Evolutionary conservation across 257 asterid genomes (phyloP).

Genomic region (Dorcoceras hygrometricum): DNA sequence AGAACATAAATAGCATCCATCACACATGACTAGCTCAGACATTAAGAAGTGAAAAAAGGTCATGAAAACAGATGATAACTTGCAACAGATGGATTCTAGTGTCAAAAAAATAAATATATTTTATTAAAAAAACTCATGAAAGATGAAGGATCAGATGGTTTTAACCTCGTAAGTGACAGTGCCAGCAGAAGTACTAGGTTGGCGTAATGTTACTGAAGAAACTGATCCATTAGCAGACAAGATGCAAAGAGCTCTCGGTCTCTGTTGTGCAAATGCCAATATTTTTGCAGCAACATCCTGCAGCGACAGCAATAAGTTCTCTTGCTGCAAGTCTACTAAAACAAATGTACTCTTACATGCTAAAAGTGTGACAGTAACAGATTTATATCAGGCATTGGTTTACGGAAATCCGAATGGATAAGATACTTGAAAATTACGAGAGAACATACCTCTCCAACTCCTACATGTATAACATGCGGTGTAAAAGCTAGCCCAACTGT

Average conservation of each 20-base stretch:
- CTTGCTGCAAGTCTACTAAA: not conserved
- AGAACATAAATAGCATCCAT: not conserved
- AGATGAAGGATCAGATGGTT: constrained; percentile 16
- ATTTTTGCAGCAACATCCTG: constrained; percentile 91
- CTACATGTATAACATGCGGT: constrained; percentile 75
- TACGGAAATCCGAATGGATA: not conserved
- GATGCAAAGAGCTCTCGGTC: constrained; percentile 89
- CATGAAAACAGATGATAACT: not conserved
- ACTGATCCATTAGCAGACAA: constrained; percentile 84
- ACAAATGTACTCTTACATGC: not conserved
- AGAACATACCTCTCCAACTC: constrained; percentile 70
- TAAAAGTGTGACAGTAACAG: not conserved
- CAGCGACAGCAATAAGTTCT: not conserved
- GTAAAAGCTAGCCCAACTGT: constrained; percentile 96
- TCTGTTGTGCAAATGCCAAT: constrained; percentile 88
- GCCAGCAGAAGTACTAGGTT: constrained; percentile 60
- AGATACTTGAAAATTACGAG: not conserved
- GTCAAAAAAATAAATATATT: constrained; percentile 1
- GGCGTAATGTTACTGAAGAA: constrained; percentile 71
- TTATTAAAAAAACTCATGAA: constrained; percentile 9
- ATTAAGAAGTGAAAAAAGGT: not conserved
- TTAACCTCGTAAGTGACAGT: constrained; percentile 81
- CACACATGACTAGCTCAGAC: constrained; percentile 1
- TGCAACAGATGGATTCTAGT: not conserved
- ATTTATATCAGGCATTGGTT: no score